Base-by-base conservation (phyloP, 768 basidiomycete species). In the Cystobasidium ongulense region DNA sequence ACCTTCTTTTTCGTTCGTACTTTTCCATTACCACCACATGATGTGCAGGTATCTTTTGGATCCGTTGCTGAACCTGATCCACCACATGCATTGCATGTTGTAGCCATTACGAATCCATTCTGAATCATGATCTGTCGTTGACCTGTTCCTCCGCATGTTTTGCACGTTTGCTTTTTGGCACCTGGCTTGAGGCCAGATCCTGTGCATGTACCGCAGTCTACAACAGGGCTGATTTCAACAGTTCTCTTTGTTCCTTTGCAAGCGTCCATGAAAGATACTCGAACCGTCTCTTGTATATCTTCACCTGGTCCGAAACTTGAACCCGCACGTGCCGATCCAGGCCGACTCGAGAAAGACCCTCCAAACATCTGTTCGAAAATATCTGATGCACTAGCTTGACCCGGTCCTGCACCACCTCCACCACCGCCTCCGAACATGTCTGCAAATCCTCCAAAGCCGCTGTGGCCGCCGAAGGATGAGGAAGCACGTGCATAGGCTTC, bases 31-130 rank as follows among this genome's bases (percentile, higher is more conserved):
- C 96, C 96, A 36, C 84, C 86, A 80, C 96, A 99, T 63, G 84
- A 83, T 13, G 85, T 84, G 80, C 96, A 99, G 77, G 89, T 86
- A 65, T 88, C 85, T 52, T 86, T 87, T 31, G 86, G 87, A 71
- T 92, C 92, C 38, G 96, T 86, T 1, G 86, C 86, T 52, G 86
- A 87, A 29, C 96, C 96, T 33, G 85, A 84, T 11, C 96, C 96
- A 21, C 85, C 84, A 81, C 96, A 99, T 31, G 86, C 80, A 67
- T 84, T 84, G 82, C 96, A 99, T 35, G 92, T 92, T 75, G 88
- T 90, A 27, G 92, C 88, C 92, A 99, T 94, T 80, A 92, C 90
- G 86, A 99, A 98, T 21, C 96, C 96, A 80, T 86, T 89, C 79
- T 91, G 88, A 79, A 99, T 86, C 66, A 91, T 88, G 81, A 90